Percentiles rank a stretch among this genome's conserved stretches.
Conservation (phyloP, 2,329 filamentous ascomycete genomes). For the Dactylonectria estremocensis region DNA sequence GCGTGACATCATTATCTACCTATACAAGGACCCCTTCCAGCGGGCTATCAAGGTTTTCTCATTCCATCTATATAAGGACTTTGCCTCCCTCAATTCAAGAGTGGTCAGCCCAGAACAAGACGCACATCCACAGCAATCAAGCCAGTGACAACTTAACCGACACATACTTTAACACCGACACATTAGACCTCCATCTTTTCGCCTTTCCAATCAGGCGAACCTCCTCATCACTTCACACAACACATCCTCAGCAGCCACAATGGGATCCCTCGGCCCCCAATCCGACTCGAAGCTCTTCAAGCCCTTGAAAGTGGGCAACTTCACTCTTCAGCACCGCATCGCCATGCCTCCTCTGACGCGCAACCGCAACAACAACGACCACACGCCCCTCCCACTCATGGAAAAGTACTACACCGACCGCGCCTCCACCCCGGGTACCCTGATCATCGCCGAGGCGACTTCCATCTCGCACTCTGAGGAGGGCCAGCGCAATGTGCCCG, state of each 20-base stretch:
- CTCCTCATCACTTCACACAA: background rate
- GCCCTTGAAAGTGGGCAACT: constrained; percentile 40
- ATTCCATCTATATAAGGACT: background rate
- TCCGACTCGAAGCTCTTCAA: constrained; percentile 44
- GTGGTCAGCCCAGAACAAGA: background rate
- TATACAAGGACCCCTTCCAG: too few species aligned
- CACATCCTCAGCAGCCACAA: background rate
- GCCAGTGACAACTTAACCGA: background rate
- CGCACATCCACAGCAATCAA: background rate
- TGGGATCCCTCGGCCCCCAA: constrained; percentile 13
- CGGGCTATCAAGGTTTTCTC: too few species aligned
- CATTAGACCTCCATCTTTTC: background rate
- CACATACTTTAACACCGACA: background rate
- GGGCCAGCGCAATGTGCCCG: constrained; percentile 51
- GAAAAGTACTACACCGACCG: constrained; percentile 51
- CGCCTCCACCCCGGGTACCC: constrained; percentile 61
- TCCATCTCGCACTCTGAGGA: constrained; percentile 45
- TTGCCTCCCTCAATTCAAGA: background rate
- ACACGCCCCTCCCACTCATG: constrained; percentile 48
- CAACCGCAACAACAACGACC: constrained; percentile 62
- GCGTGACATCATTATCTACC: too few species aligned
- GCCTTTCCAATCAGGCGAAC: background rate
- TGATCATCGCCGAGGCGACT: constrained; percentile 52
- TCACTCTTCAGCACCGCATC: constrained; percentile 42
- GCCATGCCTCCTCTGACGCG: constrained; percentile 59